These are phyloP conservation scores for Crithidia brevicula DNA, from an alignment of 208 protist species.

Conservation along the genomic window DNA sequence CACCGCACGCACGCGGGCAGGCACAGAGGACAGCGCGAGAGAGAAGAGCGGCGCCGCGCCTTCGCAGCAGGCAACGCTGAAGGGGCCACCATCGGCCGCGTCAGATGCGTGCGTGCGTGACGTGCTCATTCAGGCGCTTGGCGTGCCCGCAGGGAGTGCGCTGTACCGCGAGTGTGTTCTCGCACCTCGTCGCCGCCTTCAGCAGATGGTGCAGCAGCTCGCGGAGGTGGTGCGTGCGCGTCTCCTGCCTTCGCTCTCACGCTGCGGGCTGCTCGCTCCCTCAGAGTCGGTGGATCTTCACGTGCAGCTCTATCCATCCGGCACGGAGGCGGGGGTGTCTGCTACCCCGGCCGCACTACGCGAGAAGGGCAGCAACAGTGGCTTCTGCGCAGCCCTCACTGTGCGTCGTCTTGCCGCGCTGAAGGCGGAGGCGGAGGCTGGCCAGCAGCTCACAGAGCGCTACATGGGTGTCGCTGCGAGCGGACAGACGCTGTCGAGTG, in stretches of 20 bases:
- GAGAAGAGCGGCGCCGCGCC: neutral
- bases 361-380: neutral
- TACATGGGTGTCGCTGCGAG: slow-evolving; percentile 55
- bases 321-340: neutral
- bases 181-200: slow-evolving; percentile 41
- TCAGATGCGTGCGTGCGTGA: neutral
- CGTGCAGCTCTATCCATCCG: slow-evolving; percentile 66
- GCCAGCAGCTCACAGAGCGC: slow-evolving; percentile 30
- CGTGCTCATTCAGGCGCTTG: slow-evolving; percentile 27
- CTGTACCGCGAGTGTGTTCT: slow-evolving; percentile 59
- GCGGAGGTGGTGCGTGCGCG: slow-evolving; percentile 14
- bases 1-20: neutral
- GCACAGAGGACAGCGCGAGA: neutral
- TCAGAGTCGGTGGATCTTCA: slow-evolving; percentile 49
- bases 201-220: slow-evolving; percentile 15
- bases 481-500: slow-evolving; percentile 66
- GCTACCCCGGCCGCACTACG: slow-evolving; percentile 6
- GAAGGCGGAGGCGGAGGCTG: slow-evolving; percentile 31
- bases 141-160: slow-evolving; percentile 40
- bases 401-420: slow-evolving; percentile 50
- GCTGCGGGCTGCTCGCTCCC: neutral
- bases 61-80: neutral
- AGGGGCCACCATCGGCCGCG: neutral
- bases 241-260: slow-evolving; percentile 2
- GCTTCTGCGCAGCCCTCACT: slow-evolving; percentile 52